Evolutionary conservation across 176 grass and related monocot species (phyloP).

Genomic region (Chloris gayana): DNA sequence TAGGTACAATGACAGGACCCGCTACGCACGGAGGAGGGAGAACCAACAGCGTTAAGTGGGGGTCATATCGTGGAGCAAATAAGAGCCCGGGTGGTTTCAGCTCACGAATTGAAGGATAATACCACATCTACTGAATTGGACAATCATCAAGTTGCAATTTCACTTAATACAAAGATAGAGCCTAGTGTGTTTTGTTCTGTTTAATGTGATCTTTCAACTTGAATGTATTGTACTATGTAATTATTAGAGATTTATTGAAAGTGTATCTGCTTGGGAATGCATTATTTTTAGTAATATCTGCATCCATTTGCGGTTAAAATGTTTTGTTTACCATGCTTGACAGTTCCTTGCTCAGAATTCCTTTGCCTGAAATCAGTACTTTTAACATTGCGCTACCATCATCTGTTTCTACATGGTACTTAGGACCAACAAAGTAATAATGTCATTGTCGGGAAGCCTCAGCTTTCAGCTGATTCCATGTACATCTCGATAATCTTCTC

Average conservation of each 20-base stretch:
- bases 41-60: slow-evolving; percentile 59
- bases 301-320: background rate
- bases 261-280: slow-evolving; percentile 18
- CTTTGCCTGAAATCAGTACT: background rate
- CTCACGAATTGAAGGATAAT: background rate
- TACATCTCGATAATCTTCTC: slow-evolving; percentile 57
- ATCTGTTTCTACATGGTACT: background rate
- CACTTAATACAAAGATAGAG: too few species aligned
- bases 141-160: slow-evolving; percentile 19
- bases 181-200: background rate
- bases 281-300: background rate
- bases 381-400: background rate
- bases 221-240: slow-evolving; percentile 43
- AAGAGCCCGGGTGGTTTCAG: background rate
- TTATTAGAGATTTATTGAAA: slow-evolving; percentile 37
- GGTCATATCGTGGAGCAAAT: slow-evolving; percentile 13
- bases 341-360: background rate
- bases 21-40: slow-evolving; percentile 73
- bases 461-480: background rate
- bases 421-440: too few species aligned
- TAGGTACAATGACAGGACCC: slow-evolving; percentile 83
- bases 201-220: slow-evolving; percentile 11
- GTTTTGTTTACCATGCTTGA: background rate
- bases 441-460: background rate
- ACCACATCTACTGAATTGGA: slow-evolving; percentile 18